Evolutionary conservation across 345 rosid species (phyloP), one percentile per base, ranked within the genome.

Genomic region (Salix purpurea): DNA sequence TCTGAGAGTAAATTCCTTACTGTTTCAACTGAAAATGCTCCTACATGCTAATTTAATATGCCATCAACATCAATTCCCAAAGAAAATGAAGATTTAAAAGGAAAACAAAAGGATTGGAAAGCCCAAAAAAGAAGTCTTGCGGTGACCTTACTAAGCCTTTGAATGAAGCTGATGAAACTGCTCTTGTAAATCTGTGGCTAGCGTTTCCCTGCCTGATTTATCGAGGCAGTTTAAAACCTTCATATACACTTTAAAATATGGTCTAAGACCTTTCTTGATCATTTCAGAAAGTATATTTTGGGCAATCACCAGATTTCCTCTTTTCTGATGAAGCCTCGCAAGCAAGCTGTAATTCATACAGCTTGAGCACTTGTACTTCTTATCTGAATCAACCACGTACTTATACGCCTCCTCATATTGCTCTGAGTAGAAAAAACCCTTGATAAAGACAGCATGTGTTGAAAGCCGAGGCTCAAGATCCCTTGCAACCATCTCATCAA

Each of bases 181-280:
- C 28, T 32, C 21, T 46, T 58, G 67, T 9, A 76, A 70, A 40
- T 70, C 48, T 7, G 24, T 26, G 26, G 74, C 74, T 21, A 70
- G 61, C 16, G 82, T 78, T 48, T 74, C 70, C 78, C 77, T 79
- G 54, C 82, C 83, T 4, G 77, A 71, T 70, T 72, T 77, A 72
- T 32, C 37, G 50, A 89, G 89, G 28, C 66, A 77, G 71, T 79
- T 79, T 72, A 65, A 50, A 48, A 86, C 87, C 67, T 32, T 78
- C 80, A 19, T 62, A 72, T 86, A 83, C 64, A 86, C 82, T 1
- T 70, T 23, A 71, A 67, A 65, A 32, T 81, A 39, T n/a, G 92
- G 92, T 75, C 80, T 81, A 24, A 89, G 79, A 67, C 90, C 92
- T 76, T 79, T 87, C 19, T 76, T 69, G 6, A 87, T 87, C 92